Base-by-base conservation (phyloP, 345 rosid species). In the Cardamine chenopodiifolia region DNA sequence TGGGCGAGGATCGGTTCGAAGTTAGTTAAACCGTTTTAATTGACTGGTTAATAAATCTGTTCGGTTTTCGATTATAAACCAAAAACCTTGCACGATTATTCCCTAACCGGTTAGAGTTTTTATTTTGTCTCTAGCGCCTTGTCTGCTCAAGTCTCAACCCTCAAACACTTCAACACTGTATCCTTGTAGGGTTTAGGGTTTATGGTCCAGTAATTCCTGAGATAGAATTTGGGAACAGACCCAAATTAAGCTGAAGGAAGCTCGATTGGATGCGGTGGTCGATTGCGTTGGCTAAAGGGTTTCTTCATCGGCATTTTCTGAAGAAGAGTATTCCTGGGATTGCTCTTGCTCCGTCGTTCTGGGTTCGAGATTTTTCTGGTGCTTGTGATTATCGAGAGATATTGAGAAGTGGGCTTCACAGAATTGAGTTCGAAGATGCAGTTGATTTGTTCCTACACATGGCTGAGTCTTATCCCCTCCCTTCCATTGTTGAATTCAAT, bases 161-260 rank as follows among this genome's bases (percentile, higher is more conserved):
- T 42, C 18, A 26, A 22, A 35, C 59, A 45, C 20, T 28, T 19
- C 0, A 3, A 54, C 35, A 55, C 47, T 23, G 34, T 14, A 17
- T 26, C 60, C 23, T 58, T n/a, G 62, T 42, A 75, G 79, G 79
- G 79, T 76, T 76, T 68, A 76, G 79, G 79, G 79, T 68, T 76
- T 76, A 76, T 68, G 74, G 63, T 75, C 25, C 3, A 48, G 7
- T 53, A 37, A 35, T 39, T 17, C 3, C 18, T 3, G 19, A 48
- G 29, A 17, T 5, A 53, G 54, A 53, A n/a, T 47, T 29, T 50
- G 74, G 69, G 73, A 52, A 34, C 64, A 40, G 20, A 61, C 61
- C 74, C 79, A 52, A 76, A 62, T 69, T 50, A 42, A 68, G 57
- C 70, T 17, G 69, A 68, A 68, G 74, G 45, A 29, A 42, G 47